Conservation (phyloP, 805 yeast genomes). For the Saccharomycopsis babjevae region DNA sequence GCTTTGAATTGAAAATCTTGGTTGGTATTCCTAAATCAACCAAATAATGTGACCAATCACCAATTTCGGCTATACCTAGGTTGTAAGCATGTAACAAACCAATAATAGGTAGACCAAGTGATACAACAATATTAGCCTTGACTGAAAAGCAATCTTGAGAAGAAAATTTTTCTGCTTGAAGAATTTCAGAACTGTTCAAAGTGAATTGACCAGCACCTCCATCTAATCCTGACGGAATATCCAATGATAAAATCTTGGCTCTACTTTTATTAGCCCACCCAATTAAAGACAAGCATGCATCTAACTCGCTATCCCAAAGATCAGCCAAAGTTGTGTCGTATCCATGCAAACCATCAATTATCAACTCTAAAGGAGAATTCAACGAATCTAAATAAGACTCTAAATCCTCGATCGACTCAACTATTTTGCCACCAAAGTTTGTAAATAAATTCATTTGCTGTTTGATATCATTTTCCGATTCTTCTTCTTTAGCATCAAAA, state of each 20-base stretch:
- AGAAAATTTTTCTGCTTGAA: constrained; percentile 20
- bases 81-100: constrained; percentile 53
- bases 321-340: constrained; percentile 62
- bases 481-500: constrained; percentile 27
- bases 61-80: constrained; percentile 38
- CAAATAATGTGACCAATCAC: constrained; percentile 46
- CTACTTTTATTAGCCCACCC: constrained; percentile 53
- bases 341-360: constrained; percentile 80
- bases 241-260: constrained; percentile 52
- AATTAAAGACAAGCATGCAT: constrained; percentile 36
- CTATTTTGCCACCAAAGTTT: constrained; percentile 62
- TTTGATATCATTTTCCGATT: constrained; percentile 34
- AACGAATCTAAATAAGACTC: constrained; percentile 33
- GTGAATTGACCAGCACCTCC: constrained; percentile 59
- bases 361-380: constrained; percentile 68
- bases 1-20: constrained; percentile 35
- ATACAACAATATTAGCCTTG: constrained; percentile 46
- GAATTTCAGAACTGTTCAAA: constrained; percentile 7
- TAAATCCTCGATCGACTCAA: constrained; percentile 29
- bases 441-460: constrained; percentile 47
- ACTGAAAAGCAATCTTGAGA: constrained; percentile 19
- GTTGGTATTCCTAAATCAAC: constrained; percentile 66
- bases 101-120: constrained; percentile 64
- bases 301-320: constrained; percentile 32
- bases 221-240: constrained; percentile 75